These are phyloP conservation scores for Mucuna pruriens DNA, from an alignment of 306 rosid species.

Conservation along the genomic window DNA sequence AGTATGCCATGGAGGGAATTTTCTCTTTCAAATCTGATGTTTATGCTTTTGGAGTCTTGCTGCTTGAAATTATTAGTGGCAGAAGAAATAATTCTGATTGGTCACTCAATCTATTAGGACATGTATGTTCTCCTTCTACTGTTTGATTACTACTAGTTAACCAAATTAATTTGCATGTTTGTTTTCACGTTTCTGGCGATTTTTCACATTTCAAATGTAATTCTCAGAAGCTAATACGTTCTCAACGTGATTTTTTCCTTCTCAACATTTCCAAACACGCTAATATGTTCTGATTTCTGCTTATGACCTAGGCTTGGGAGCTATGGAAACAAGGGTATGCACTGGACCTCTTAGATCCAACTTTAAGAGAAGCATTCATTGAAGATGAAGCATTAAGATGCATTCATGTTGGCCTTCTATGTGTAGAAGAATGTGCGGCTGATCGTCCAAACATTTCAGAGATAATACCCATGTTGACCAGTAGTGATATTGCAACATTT, in stretches of 20 bases:
- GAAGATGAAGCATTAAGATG: background rate
- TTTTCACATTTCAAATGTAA: no score
- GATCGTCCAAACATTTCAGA: background rate
- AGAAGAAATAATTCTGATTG: constrained; percentile 25
- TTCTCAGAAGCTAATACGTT: no score
- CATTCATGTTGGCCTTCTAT: background rate
- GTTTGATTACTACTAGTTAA: background rate
- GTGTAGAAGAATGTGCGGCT: background rate
- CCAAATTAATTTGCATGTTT: no score
- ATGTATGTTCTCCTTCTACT: constrained; percentile 9
- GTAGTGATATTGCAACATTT: background rate
- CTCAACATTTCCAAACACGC: no score
- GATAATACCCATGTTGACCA: background rate
- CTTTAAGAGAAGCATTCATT: background rate
- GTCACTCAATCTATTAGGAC: constrained; percentile 1
- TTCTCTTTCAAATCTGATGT: constrained; percentile 34
- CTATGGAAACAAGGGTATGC: background rate
- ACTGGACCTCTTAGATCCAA: background rate
- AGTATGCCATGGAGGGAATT: constrained; percentile 41
- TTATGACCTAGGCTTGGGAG: background rate
- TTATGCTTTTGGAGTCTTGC: constrained; percentile 35
- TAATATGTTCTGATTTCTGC: background rate
- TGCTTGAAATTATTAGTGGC: constrained; percentile 39
- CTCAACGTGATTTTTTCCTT: no score
- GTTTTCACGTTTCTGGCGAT: no score